A percentile compares a stretch with the other conserved stretches of the same genome.
phyloP scores from a whole-genome alignment of 2,329 filamentous ascomycete species.

The Sarocladium oryzae region DNA sequence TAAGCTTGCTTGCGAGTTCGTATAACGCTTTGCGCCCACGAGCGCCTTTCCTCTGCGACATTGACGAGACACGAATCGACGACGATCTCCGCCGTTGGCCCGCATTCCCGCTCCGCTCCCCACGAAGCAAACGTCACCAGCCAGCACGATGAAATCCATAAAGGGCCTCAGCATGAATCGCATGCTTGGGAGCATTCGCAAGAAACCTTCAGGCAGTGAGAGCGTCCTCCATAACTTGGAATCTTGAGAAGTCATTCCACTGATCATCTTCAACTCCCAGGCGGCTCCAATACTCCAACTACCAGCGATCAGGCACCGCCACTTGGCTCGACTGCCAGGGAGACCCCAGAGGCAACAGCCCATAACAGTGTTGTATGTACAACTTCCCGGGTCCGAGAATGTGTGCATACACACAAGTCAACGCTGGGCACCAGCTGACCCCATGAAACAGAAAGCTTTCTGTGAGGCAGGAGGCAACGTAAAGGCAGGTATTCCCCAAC shows the following conservation, averaged over 20 bases:
- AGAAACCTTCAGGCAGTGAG: conserved; percentile 27
- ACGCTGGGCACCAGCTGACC: conserved; percentile 16
- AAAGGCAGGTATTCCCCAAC: conserved; percentile 37
- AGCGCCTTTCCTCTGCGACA: neutral
- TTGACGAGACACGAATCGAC: conserved; percentile 9
- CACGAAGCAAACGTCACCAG: conserved; percentile 10
- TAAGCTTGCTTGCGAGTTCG: neutral
- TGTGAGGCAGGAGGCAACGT: conserved; percentile 66
- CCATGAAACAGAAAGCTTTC: conserved; percentile 59
- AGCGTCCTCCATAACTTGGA: neutral
- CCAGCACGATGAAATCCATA: conserved; percentile 34
- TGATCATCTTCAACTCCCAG: neutral
- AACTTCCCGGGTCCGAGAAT: too few species aligned
- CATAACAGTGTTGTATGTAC: conserved; percentile 57
- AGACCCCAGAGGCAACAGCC: conserved; percentile 62
- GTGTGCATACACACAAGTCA: too few species aligned
- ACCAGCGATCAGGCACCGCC: conserved; percentile 18
- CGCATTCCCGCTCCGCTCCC: neutral
- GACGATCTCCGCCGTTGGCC: conserved; percentile 12
- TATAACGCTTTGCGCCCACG: too few species aligned
- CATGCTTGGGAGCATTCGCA: conserved; percentile 49
- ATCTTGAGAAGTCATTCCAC: neutral
- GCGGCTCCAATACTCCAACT: conserved; percentile 15
- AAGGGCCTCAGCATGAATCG: conserved; percentile 50
- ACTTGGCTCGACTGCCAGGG: conserved; percentile 24